Conservation (phyloP, 768 basidiomycete species). For the Kwoniella newhampshirensis region DNA sequence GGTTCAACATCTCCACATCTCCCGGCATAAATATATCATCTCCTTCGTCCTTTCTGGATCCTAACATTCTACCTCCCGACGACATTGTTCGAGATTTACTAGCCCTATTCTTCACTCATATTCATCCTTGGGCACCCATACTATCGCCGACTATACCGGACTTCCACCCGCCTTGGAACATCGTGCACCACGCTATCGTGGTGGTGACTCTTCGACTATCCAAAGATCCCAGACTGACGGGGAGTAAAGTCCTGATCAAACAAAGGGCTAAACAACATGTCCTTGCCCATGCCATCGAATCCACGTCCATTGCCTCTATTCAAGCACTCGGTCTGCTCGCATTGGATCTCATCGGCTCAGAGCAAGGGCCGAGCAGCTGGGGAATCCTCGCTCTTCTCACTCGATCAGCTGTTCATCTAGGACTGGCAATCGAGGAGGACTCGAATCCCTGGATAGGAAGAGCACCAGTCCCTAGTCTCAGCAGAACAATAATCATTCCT, state of each 20-base stretch:
- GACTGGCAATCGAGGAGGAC: constrained; percentile 45
- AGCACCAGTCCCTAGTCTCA: constrained; percentile 41
- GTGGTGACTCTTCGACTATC: constrained; percentile 50
- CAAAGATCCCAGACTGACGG: constrained; percentile 33
- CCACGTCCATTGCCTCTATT: constrained; percentile 46
- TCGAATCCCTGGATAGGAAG: constrained; percentile 11
- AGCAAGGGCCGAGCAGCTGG: constrained; percentile 51
- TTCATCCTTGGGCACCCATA: constrained; percentile 52
- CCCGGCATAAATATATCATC: constrained; percentile 20
- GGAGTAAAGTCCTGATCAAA: constrained; percentile 34
- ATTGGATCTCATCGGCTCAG: constrained; percentile 52
- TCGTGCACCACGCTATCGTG: constrained; percentile 52
- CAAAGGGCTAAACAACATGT: constrained; percentile 49
- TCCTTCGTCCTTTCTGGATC: constrained; percentile 41
- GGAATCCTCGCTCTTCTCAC: constrained; percentile 52
- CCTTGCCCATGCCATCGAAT: constrained; percentile 50
- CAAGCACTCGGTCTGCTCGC: constrained; percentile 53
- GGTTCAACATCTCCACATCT: constrained; percentile 13
- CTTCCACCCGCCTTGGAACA: constrained; percentile 43
- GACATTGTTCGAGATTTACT: constrained; percentile 51
- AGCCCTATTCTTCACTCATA: constrained; percentile 42
- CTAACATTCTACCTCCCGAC: constrained; percentile 43
- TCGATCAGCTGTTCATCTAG: constrained; percentile 49
- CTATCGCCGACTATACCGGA: constrained; percentile 38
- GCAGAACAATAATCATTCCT: constrained; percentile 49